A percentile compares a stretch with the other conserved stretches of the same genome.
Evolutionary conservation across 352 stramenopile genomes (phyloP).

Genomic region (Pythium rishiriense): DNA sequence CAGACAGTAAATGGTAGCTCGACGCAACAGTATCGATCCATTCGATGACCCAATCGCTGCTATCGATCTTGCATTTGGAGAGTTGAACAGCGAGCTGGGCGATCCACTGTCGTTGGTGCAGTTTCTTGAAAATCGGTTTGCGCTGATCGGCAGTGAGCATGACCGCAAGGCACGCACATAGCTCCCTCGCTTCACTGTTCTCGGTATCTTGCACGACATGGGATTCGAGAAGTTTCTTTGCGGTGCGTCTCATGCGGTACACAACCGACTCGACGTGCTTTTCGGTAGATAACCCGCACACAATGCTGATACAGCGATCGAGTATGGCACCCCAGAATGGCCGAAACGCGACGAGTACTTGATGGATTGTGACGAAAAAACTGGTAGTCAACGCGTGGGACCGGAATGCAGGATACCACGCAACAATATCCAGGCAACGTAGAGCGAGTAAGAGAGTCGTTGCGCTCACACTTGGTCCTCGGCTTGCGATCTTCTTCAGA

Average conservation of each 20-base stretch:
- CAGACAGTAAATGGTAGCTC: neutral
- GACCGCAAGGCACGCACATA: neutral
- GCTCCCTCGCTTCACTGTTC: neutral
- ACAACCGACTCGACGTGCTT: neutral
- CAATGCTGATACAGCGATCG: neutral
- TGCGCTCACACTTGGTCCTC: neutral
- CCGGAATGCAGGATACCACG: neutral
- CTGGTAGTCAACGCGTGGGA: neutral
- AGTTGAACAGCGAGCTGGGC: neutral
- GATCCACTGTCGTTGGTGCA: constrained; percentile 1
- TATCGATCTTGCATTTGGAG: neutral
- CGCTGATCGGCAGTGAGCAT: constrained; percentile 10
- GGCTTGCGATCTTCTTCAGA: constrained; percentile 4
- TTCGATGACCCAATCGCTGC: neutral
- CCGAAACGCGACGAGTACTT: neutral
- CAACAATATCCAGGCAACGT: constrained; percentile 4
- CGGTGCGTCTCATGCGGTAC: neutral
- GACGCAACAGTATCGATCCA: neutral
- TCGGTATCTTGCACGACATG: neutral
- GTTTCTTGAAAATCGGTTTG: constrained; percentile 1
- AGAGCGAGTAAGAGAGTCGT: constrained; percentile 9
- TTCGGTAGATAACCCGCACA: neutral
- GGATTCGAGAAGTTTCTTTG: neutral
- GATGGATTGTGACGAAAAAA: constrained; percentile 1
- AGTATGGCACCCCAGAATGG: neutral